These are phyloP conservation scores for Mycena pura DNA, from an alignment of 768 basidiomycete genomes.

Conservation along the genomic window DNA sequence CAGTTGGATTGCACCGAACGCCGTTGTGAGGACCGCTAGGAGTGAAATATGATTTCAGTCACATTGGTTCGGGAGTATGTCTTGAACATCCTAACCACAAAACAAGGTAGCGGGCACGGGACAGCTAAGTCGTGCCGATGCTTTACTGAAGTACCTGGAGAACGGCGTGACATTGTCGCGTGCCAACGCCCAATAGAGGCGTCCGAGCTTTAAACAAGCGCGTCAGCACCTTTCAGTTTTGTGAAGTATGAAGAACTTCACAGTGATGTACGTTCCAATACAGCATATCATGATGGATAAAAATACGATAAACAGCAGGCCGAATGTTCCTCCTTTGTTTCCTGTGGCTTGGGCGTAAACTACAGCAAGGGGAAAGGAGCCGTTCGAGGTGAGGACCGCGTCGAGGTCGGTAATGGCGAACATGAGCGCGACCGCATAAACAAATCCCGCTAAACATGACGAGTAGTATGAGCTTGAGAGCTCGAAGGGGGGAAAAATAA, in stretches of 20 bases:
- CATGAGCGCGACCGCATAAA: constrained; percentile 21
- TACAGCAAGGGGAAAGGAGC: constrained; percentile 22
- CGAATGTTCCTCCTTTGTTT: constrained; percentile 21
- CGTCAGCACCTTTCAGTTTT: not conserved
- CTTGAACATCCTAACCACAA: constrained; percentile 13
- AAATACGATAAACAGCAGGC: constrained; percentile 18
- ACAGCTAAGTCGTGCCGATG: constrained; percentile 18
- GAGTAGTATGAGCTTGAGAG: not conserved
- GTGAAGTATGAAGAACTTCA: not conserved
- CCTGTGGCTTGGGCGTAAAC: constrained; percentile 23
- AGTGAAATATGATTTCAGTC: not conserved
- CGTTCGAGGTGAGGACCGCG: constrained; percentile 22
- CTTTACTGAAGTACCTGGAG: constrained; percentile 19
- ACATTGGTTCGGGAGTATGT: not conserved
- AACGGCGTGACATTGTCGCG: constrained; percentile 25
- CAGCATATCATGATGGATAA: constrained; percentile 11
- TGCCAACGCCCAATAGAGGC: constrained; percentile 23
- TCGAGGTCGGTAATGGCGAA: constrained; percentile 24
- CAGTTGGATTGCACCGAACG: constrained; percentile 24
- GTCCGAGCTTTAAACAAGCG: constrained; percentile 11
- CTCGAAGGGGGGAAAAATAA: not conserved
- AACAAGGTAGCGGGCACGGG: constrained; percentile 20
- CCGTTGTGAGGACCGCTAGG: constrained; percentile 17
- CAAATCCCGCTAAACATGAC: constrained; percentile 12
- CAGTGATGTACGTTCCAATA: constrained; percentile 17